These are phyloP conservation scores for Phalaenopsis equestris DNA, from an alignment of 106 monocot species.

Conservation along the genomic window DNA sequence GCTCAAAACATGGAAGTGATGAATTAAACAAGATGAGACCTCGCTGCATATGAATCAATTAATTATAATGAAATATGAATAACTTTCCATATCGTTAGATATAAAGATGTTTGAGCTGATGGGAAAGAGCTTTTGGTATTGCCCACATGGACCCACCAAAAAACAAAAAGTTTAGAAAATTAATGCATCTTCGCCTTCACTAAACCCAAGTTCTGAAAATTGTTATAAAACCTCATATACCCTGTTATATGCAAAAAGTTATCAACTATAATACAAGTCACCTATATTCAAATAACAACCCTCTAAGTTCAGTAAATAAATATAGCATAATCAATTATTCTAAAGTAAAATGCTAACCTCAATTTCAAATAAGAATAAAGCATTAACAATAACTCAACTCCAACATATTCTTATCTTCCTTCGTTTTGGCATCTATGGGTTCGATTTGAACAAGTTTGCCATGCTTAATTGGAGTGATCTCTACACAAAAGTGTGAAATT, in stretches of 20 bases:
- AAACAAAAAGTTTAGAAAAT: neutral
- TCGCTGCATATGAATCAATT: neutral
- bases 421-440: conserved; percentile 95
- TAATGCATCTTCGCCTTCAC: neutral
- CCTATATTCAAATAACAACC: neutral
- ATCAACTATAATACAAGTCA: neutral
- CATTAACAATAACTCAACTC: conserved; percentile 33
- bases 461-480: conserved; percentile 96
- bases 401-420: conserved; percentile 67
- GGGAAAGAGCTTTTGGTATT: neutral
- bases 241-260: neutral
- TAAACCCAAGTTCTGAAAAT: neutral
- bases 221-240: neutral
- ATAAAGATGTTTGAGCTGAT: neutral
- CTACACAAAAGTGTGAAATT: conserved; percentile 23
- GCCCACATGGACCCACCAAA: neutral
- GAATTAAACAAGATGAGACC: neutral
- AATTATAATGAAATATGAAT: neutral
- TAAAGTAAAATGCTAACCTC: neutral
- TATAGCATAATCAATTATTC: neutral
- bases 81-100: neutral
- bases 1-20: neutral
- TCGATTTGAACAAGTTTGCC: conserved; percentile 93
- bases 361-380: neutral
- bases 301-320: neutral